phyloP scores from a whole-genome alignment of 371 early-diverging fungal species.

The Smittium mucronatum region DNA sequence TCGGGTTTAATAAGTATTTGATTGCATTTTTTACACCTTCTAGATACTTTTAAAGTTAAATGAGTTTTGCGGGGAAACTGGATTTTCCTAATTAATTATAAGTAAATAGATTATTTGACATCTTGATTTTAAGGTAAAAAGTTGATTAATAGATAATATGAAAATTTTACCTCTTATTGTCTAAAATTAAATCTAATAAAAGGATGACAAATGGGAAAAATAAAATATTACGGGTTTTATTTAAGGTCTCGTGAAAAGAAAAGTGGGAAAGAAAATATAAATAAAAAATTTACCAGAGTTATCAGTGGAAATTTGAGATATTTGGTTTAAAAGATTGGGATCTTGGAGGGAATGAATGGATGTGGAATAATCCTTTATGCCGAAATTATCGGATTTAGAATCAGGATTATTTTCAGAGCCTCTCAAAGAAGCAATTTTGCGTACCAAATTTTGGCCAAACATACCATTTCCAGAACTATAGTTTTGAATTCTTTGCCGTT shows the following conservation, averaged over 20 bases:
- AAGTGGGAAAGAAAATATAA: too few species aligned
- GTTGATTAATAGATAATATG: too few species aligned
- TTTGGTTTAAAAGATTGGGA: not conserved
- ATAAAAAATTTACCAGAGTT: not conserved
- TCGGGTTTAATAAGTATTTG: conserved; percentile 84
- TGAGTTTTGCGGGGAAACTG: conserved; percentile 66
- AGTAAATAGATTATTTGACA: too few species aligned
- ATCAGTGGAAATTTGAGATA: not conserved
- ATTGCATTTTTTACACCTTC: conserved; percentile 74
- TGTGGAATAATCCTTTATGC: not conserved
- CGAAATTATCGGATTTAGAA: not conserved
- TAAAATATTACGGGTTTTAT: too few species aligned
- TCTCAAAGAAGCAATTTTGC: conserved; percentile 15
- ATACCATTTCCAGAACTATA: not conserved
- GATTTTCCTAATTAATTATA: not conserved
- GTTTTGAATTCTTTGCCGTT: not conserved
- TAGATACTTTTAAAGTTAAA: conserved; percentile 69
- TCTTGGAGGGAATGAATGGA: not conserved
- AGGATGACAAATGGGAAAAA: too few species aligned
- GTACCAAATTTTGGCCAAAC: not conserved
- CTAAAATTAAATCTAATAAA: too few species aligned
- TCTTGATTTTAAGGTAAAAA: too few species aligned
- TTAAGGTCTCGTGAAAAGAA: too few species aligned
- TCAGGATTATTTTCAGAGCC: not conserved
- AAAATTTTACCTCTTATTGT: too few species aligned